Conservation (phyloP, 2,329 filamentous ascomycete genomes). For the Phyllosticta paracitricarpa region DNA sequence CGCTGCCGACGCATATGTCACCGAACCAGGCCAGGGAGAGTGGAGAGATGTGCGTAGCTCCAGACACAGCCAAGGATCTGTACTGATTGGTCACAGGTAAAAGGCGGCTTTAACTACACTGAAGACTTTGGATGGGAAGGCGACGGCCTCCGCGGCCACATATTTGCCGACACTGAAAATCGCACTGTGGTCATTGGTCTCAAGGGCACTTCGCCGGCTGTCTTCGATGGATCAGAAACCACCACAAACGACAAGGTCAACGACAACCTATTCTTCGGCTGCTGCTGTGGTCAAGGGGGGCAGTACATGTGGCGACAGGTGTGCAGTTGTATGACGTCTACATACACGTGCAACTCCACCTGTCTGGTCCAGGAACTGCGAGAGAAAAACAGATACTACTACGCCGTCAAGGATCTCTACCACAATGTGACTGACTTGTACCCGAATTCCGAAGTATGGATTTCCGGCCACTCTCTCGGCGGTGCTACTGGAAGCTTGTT, state of each 20-base stretch:
- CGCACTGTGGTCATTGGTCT: constrained; percentile 82
- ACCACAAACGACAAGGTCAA: constrained; percentile 97
- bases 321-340: constrained; percentile 80
- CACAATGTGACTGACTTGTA: constrained; percentile 87
- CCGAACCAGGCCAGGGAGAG: constrained; percentile 58
- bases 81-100: constrained; percentile 17
- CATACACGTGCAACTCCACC: constrained; percentile 86
- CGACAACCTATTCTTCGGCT: constrained; percentile 96
- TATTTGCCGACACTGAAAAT: constrained; percentile 81
- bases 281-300: constrained; percentile 90
- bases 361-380: constrained; percentile 68
- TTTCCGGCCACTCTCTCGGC: constrained; percentile 85
- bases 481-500: constrained; percentile 82
- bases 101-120: constrained; percentile 71
- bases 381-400: constrained; percentile 85
- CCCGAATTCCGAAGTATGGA: constrained; percentile 74
- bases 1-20: constrained; percentile 81
- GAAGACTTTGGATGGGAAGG: constrained; percentile 86
- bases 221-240: constrained; percentile 94
- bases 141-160: constrained; percentile 82
- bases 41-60: constrained; percentile 52
- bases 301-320: constrained; percentile 85
- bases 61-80: constrained; percentile 24
- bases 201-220: constrained; percentile 75
- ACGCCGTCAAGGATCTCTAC: constrained; percentile 79